Conservation (phyloP, 495 filamentous ascomycete genomes). For the Penicillium macrosclerotiorum region DNA sequence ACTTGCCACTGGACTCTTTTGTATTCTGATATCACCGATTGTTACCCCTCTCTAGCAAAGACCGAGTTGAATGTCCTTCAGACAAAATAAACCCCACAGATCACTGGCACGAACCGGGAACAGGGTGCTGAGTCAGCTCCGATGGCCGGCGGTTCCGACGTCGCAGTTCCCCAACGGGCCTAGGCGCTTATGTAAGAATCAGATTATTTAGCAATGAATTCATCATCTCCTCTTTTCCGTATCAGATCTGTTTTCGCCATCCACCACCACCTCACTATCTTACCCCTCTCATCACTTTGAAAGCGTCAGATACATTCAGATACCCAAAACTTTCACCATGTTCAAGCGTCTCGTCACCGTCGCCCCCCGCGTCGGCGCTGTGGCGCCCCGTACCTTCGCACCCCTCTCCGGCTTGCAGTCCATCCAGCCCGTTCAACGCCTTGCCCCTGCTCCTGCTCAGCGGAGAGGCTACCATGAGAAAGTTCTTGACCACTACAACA, state of each 20-base stretch:
- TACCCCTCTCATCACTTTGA: background rate
- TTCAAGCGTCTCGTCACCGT: constrained; percentile 51
- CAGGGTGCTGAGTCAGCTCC: constrained; percentile 23
- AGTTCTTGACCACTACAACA: constrained; percentile 92
- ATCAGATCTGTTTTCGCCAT: constrained; percentile 28
- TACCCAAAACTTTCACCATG: constrained; percentile 33
- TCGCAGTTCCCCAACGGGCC: constrained; percentile 13
- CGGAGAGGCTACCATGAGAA: constrained; percentile 62
- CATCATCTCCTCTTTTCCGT: constrained; percentile 23
- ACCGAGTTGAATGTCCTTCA: background rate
- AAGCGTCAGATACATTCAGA: background rate
- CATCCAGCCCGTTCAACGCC: constrained; percentile 32
- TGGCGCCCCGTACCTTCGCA: constrained; percentile 44
- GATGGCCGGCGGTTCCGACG: constrained; percentile 25
- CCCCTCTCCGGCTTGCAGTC: constrained; percentile 34
- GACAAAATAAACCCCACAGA: background rate
- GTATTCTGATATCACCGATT: constrained; percentile 15
- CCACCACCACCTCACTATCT: background rate
- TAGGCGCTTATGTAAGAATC: constrained; percentile 28
- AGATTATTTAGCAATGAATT: constrained; percentile 37
- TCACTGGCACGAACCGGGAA: background rate
- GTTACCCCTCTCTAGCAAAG: background rate
- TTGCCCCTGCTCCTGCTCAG: constrained; percentile 26
- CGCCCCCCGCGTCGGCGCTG: constrained; percentile 48
- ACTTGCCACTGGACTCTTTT: constrained; percentile 13